Base-by-base conservation (phyloP, 306 rosid species). In the Boehmeria nivea region DNA sequence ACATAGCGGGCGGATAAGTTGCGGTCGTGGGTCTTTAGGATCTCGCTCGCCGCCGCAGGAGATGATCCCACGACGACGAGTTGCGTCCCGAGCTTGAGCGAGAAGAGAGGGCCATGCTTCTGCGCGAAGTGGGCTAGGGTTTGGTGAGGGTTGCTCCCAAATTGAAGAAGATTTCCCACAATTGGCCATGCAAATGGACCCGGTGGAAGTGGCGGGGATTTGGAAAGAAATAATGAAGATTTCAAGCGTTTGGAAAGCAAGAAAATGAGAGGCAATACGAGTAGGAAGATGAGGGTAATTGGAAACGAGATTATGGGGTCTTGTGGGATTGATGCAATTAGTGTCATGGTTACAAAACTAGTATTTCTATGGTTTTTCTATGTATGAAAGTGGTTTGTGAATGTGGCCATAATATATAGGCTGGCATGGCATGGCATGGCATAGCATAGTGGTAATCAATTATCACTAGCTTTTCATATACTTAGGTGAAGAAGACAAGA, bases 101-200 rank as follows among this genome's bases (percentile, higher is more conserved):
- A 59, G 24, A 59, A n/a, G 3, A 59, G 12, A 39, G 64, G 49
- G 51, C 40, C 40, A 21, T 42, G 25, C 19, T 6, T n/a, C 38
- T 50, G 20, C 0, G 68, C 48, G 0, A 50, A 24, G 2, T 27
- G 50, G 8, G 65, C 18, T 16, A 39, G 12, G 23, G 16, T 17
- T 23, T 34, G 8, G 8, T 57, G 65, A 19, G 64, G 57, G 7
- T 34, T 24, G 0, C 10, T 47, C 6, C 56, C 42, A 8, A 65
- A 6, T 21, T 65, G 64, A 18, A 36, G 45, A 10, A 65, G 15
- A 16, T 66, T 59, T 43, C 66, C 72, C 8, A 67, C 3, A 4
- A 59, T 51, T 8, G 72, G 66, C 72, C 72, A 67, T 59, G 53
- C 53, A 14, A 18, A 42, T 12, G 61, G 69, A 31, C 69, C 69